phyloP scores from a whole-genome alignment of 176 grass and related monocot genomes.

The Cocos nucifera region DNA sequence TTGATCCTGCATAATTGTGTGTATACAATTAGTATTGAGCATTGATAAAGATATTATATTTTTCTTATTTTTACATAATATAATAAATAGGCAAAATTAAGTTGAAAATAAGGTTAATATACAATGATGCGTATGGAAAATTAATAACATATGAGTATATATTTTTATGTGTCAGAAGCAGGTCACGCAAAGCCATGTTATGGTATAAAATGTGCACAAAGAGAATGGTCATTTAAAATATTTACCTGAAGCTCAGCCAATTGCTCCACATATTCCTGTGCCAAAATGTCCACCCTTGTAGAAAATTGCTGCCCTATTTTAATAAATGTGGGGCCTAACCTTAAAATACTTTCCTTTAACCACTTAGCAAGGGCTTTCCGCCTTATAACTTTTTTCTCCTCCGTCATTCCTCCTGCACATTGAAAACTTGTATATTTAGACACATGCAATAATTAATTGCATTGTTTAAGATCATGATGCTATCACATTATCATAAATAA shows the following conservation, averaged over 20 bases:
- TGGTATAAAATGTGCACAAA: slow-evolving; percentile 1
- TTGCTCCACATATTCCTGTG: slow-evolving; percentile 96
- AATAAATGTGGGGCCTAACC: slow-evolving; percentile 96
- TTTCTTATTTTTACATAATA: too few species aligned
- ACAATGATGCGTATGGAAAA: too few species aligned
- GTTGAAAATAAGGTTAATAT: too few species aligned
- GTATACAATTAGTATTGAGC: background rate
- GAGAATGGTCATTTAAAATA: slow-evolving; percentile 10
- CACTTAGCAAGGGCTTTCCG: slow-evolving; percentile 84
- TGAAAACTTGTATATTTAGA: too few species aligned
- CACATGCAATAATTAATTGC: too few species aligned
- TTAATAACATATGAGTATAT: background rate
- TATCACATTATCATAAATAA: too few species aligned
- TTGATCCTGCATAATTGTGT: slow-evolving; percentile 55
- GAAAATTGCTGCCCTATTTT: slow-evolving; percentile 98
- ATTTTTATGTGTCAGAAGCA: background rate
- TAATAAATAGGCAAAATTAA: too few species aligned
- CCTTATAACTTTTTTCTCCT: slow-evolving; percentile 65
- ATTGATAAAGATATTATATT: too few species aligned
- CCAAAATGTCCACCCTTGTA: slow-evolving; percentile 95
- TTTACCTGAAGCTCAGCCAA: slow-evolving; percentile 88
- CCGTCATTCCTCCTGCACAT: slow-evolving; percentile 70
- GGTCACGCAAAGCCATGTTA: too few species aligned
- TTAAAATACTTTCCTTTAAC: slow-evolving; percentile 96
- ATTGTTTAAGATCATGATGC: too few species aligned